Base-by-base conservation (phyloP, 2,329 filamentous ascomycete species). In the Arthrocladium fulminans region DNA sequence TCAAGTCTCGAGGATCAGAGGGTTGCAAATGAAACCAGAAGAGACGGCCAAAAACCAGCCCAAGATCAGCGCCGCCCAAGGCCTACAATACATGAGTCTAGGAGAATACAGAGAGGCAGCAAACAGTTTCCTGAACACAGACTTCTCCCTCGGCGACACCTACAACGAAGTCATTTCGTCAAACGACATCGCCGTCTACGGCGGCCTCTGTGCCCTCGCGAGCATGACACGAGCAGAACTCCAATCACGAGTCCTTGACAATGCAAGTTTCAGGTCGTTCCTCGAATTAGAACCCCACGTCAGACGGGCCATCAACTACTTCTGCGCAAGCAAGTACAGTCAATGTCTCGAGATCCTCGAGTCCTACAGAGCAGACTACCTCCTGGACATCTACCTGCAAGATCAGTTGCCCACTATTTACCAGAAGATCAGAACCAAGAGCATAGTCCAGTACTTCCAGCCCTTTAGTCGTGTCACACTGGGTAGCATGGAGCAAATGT, bases 261-360 rank as follows among this genome's bases (percentile, higher is more conserved):
- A 88, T 61, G 71, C 72, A 27, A 73, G 75, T 9, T 98, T 98
- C 70, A 84, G 92, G 45, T 80, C 78, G 39, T 95, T 92, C 62
- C 77, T 98, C 12, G 92, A 97, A 64, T 76, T 94, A 1, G 92
- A 97, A 66, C 88, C 90, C 2, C 90, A 97, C 60, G 85, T 98
- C 53, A 86, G 92, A 54, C 89, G 89, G 50, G 90, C 92, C 10
- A 85, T 98, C 58, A 80, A 79, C 6, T 83, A 87, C 63, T 98
- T 96, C 69, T 87, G 90, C 58, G 88, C 85, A 57, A 88, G 87
- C 52, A 86, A 94, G 59, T 98, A 96, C 66, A 84, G 86, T 8
- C 78, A 79, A 37, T 97, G 90, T 64, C 73, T 98, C 38, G 76
- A 81, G 40, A 87, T 90, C 29, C 76, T 98, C 0, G 86, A 92